These are phyloP conservation scores for Alternaria arborescens DNA, from an alignment of 2,329 filamentous ascomycete genomes.

Conservation along the genomic window DNA sequence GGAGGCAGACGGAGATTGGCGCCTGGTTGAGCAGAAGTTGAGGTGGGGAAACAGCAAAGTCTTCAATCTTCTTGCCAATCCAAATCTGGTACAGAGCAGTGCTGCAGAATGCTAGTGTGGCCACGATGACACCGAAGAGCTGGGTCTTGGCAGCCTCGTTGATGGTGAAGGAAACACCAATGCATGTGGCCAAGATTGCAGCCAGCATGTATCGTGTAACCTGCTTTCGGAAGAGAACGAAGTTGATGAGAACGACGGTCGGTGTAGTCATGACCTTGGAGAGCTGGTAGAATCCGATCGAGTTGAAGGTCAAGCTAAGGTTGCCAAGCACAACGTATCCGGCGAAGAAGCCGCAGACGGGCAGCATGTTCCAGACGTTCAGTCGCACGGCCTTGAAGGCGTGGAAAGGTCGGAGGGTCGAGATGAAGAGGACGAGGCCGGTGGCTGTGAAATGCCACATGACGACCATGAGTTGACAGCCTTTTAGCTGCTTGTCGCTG, in stretches of 20 bases:
- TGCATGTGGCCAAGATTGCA: constrained; percentile 54
- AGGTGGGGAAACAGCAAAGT: constrained; percentile 55
- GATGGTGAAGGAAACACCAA: constrained; percentile 57
- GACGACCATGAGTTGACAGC: constrained; percentile 57
- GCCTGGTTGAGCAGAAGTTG: constrained; percentile 59
- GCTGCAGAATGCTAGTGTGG: constrained; percentile 55
- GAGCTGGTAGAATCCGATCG: constrained; percentile 59
- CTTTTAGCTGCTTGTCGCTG: constrained; percentile 54
- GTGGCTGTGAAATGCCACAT: constrained; percentile 60
- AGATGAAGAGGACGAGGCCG: constrained; percentile 54
- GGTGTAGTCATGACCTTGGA: constrained; percentile 61
- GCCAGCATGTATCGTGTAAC: constrained; percentile 53
- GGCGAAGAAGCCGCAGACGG: constrained; percentile 58
- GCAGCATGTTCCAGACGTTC: constrained; percentile 56
- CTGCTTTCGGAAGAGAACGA: constrained; percentile 54
- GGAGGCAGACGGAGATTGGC: constrained; percentile 55
- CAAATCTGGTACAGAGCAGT: constrained; percentile 59
- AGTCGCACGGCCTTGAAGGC: constrained; percentile 57
- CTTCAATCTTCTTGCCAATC: constrained; percentile 60
- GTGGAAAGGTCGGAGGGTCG: constrained; percentile 54
- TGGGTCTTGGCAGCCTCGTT: constrained; percentile 52
- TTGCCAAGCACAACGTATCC: constrained; percentile 59
- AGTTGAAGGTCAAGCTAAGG: constrained; percentile 57
- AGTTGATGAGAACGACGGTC: constrained; percentile 57
- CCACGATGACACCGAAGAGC: constrained; percentile 55